phyloP scores from a whole-genome alignment of 495 filamentous ascomycete genomes.

The Evansstolkia leycettana region DNA sequence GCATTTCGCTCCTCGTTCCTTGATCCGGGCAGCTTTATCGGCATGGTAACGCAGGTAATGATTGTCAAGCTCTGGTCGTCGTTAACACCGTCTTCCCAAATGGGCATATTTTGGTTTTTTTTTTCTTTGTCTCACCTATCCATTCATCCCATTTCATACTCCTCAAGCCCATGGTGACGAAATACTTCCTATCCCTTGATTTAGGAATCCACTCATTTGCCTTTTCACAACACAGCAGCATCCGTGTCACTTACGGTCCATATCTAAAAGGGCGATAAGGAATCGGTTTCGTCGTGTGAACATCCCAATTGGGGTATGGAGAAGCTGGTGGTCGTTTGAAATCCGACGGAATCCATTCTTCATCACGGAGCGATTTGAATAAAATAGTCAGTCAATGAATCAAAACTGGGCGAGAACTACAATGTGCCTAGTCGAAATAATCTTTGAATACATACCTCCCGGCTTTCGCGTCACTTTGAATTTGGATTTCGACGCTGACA shows the following conservation, averaged over 20 bases:
- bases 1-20: constrained; percentile 58
- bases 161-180: constrained; percentile 75
- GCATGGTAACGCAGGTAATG: constrained; percentile 67
- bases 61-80: constrained; percentile 58
- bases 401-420: neutral
- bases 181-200: constrained; percentile 37
- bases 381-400: neutral
- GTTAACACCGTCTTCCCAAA: too few relatives aligned
- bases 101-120: constrained; percentile 6
- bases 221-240: neutral
- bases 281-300: constrained; percentile 59
- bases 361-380: neutral
- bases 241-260: constrained; percentile 45
- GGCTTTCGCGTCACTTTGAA: constrained; percentile 14
- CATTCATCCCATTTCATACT: constrained; percentile 70
- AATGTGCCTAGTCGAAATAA: neutral
- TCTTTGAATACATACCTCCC: constrained; percentile 26
- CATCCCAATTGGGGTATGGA: constrained; percentile 61
- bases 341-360: constrained; percentile 57
- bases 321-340: constrained; percentile 57
- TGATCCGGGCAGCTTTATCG: constrained; percentile 58
- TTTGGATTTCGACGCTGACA: constrained; percentile 2
- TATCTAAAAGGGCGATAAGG: constrained; percentile 79
- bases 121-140: constrained; percentile 40
- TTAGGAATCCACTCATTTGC: neutral